These are phyloP conservation scores for Lepiota subincarnata DNA, from an alignment of 768 basidiomycete species.

Conservation along the genomic window DNA sequence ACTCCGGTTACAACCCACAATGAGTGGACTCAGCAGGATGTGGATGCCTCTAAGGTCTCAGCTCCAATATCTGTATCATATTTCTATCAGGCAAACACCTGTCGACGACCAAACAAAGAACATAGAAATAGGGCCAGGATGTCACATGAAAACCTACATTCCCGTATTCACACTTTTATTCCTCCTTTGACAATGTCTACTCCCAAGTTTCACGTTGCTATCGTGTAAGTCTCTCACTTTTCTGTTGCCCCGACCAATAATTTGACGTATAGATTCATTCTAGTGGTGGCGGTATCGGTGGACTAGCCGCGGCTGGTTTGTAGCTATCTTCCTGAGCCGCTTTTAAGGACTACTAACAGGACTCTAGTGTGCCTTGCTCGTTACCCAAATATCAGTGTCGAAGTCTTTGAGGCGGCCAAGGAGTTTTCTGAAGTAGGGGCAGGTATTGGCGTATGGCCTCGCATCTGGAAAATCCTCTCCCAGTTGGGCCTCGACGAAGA, in stretches of 20 bases:
- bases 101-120: background rate
- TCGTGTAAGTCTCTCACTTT: constrained; percentile 13
- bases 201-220: constrained; percentile 16
- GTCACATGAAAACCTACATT: background rate
- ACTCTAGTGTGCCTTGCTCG: constrained; percentile 18
- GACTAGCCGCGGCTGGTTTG: constrained; percentile 23
- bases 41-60: background rate
- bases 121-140: background rate
- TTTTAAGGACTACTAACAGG: background rate
- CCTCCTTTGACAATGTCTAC: background rate
- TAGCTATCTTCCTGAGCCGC: constrained; percentile 4
- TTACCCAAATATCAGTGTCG: constrained; percentile 35
- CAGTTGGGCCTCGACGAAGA: constrained; percentile 36
- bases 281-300: constrained; percentile 32
- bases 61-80: background rate
- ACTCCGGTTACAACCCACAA: background rate
- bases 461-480: constrained; percentile 38
- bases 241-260: no score
- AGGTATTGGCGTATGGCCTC: constrained; percentile 39
- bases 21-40: no score
- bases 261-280: background rate
- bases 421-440: constrained; percentile 41
- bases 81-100: background rate
- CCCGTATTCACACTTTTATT: background rate
- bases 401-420: constrained; percentile 41